Evolutionary conservation across 2,329 filamentous ascomycete genomes (phyloP).

Genomic region (Claviceps fusiformis): DNA sequence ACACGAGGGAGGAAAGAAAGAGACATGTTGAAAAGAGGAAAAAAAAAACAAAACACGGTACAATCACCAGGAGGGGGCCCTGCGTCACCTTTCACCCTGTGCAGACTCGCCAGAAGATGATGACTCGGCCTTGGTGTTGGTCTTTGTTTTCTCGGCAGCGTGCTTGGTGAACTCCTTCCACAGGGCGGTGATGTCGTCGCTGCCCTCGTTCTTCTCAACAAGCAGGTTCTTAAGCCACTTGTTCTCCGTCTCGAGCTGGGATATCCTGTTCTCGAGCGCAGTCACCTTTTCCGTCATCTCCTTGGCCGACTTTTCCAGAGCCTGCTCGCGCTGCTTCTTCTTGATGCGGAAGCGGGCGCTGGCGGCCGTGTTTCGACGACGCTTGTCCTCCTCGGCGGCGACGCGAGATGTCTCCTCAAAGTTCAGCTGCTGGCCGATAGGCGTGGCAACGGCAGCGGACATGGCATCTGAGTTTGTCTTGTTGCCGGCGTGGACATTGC

Average conservation of each 20-base stretch:
- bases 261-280: conserved; percentile 57
- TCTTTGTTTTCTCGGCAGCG: conserved; percentile 18
- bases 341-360: conserved; percentile 83
- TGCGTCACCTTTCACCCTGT: conserved; percentile 12
- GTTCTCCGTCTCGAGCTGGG: conserved; percentile 71
- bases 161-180: conserved; percentile 37
- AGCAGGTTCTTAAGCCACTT: conserved; percentile 70
- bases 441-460: conserved; percentile 14
- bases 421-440: conserved; percentile 29
- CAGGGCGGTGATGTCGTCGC: conserved; percentile 36
- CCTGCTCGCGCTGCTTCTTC: conserved; percentile 91
- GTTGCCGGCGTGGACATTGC: conserved; percentile 21
- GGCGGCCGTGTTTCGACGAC: conserved; percentile 76
- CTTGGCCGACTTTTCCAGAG: conserved; percentile 67
- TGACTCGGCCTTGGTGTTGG: conserved; percentile 12
- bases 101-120: conserved; percentile 4
- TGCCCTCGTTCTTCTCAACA: conserved; percentile 64
- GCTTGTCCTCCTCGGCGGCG: conserved; percentile 80
- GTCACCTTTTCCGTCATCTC: conserved; percentile 72
- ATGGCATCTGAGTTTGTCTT: conserved; percentile 33
- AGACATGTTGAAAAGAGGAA: background rate
- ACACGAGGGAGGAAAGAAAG: background rate
- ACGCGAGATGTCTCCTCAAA: conserved; percentile 59
- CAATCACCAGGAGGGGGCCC: background rate
- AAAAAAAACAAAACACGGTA: too few relatives aligned